A percentile compares a stretch with the other conserved stretches of the same genome.
phyloP scores from a whole-genome alignment of 345 rosid genomes.

The Abelmoschus esculentus region DNA sequence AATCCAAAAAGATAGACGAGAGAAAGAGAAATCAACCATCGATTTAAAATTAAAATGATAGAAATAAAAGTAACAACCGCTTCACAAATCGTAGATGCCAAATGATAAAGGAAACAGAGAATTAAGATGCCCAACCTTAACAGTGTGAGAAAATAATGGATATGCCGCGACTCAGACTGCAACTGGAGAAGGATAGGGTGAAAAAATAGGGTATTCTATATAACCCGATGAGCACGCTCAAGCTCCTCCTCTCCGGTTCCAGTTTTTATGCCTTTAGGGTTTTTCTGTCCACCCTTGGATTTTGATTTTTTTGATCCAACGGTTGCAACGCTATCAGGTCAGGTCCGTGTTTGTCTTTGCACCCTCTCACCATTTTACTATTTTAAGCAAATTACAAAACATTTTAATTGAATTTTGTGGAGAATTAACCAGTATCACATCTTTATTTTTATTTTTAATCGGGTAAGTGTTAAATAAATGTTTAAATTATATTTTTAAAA shows the following conservation, averaged over 20 bases:
- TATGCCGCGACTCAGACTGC: not conserved
- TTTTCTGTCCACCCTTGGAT: not conserved
- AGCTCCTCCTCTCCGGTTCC: not conserved
- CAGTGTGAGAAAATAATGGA: not conserved
- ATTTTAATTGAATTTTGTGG: too few relatives aligned
- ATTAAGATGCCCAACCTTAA: not conserved
- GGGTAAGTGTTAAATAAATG: too few relatives aligned
- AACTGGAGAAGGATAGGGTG: not conserved
- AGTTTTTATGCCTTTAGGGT: not conserved
- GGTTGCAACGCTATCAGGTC: not conserved
- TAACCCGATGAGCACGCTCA: not conserved
- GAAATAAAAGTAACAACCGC: not conserved
- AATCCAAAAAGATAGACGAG: not conserved
- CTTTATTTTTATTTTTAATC: too few relatives aligned
- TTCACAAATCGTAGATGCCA: not conserved
- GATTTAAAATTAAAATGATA: not conserved
- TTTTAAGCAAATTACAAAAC: too few relatives aligned
- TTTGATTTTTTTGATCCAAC: not conserved
- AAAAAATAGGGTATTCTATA: not conserved
- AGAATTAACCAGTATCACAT: too few relatives aligned
- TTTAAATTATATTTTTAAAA: too few relatives aligned
- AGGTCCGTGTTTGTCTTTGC: not conserved
- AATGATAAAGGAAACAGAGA: not conserved
- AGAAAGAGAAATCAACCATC: not conserved
- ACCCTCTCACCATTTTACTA: not conserved